Evolutionary conservation across 2,329 filamentous ascomycete species (phyloP), one percentile per base, ranked within the genome.

Genomic region (Ascochyta rabiei): DNA sequence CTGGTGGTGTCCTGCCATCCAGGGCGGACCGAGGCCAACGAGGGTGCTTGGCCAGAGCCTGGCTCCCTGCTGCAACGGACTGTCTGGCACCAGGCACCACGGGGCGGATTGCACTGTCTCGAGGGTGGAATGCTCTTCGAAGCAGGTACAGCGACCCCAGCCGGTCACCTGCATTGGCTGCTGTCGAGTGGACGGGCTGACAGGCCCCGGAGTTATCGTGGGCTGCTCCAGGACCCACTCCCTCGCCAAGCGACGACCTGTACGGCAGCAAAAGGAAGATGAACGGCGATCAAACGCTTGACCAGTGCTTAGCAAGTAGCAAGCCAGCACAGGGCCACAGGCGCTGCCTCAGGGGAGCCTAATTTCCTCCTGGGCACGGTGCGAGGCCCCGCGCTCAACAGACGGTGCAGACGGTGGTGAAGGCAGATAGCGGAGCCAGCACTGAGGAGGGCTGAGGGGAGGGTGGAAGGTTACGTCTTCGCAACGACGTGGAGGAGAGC

Each of bases 271-370:
- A 66, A 68, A 67, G 62, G 58, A 68, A 69, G 57, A 59, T 67
- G 60, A 62, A 68, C 66, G 72, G 70, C 70, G 72, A 75, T 75
- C 71, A 74, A 74, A 75, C 72, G 70, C 71, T 62, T 71, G 69
- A 60, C 62, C 67, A 70, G 63, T 73, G 70, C 70, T 71, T 69
- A 62, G 28, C 28, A 3, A 28, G 26, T 9, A 6, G 2, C 2
- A 9, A 30, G 64, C 54, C 59, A 59, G 63, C 62, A 61, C 63
- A 67, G 68, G 59, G 57, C 63, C 62, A 61, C 63, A 67, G 68
- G 59, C 59, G 48, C 47, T 50, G 62, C 57, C 49, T 70, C 65
- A 71, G 69, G 71, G 62, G 67, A 68, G 57, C 56, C 63, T 69
- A 70, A 68, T 71, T 67, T 68, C 66, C 54, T 42, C 33, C 40